Base-by-base conservation (phyloP, 1,284 basidiomycete species). In the Microbotryum saponariae region DNA sequence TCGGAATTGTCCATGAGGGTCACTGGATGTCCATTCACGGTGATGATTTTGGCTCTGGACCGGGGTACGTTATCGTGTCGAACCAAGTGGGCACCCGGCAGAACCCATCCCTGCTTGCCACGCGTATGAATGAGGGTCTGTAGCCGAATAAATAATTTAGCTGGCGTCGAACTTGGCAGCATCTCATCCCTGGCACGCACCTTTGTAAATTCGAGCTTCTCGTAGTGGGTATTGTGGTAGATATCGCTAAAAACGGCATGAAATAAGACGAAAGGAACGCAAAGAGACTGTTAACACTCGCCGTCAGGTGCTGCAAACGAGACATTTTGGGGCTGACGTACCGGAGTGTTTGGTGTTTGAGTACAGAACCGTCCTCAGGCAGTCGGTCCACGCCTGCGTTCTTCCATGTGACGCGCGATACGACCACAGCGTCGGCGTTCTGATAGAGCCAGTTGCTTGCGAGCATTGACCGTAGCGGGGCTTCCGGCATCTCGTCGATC, bases 151-250 rank as follows among this genome's bases (percentile, higher is more conserved):
- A 20, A 20, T 14, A 8, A 10, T 21, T 27, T 14, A 29, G 37
- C 37, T 16, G 5, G 12, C 10, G 10, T 42, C 12, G 3, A 18
- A 42, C 12, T 18, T 12, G 14, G 37, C 37, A 42, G 37, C 37
- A 42, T 42, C 14, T 12, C 37, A 42, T 14, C 14, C 12, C 37
- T 42, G 14, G 3, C 8, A 18, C 58, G 20, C 1, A 54, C 58
- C 37, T 60, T 60, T n/a, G 59, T 60, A 31, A 33, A 60, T 7
- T 54, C 53, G 27, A 60, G 59, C 53, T 55, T 55, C 25, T 51
- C 59, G 42, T 55, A 55, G 5, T 16, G 48, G 29, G 45, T 51
- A 9, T 47, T 18, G 48, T 60, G 59, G 29, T 55, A 54, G 42
- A 60, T 20, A 18, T 60, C 59, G 14, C 58, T 60, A 27, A 6